Evolutionary conservation across 345 rosid species (phyloP), one percentile per base, ranked within the genome.

Genomic region (Bruguiera sexangula): DNA sequence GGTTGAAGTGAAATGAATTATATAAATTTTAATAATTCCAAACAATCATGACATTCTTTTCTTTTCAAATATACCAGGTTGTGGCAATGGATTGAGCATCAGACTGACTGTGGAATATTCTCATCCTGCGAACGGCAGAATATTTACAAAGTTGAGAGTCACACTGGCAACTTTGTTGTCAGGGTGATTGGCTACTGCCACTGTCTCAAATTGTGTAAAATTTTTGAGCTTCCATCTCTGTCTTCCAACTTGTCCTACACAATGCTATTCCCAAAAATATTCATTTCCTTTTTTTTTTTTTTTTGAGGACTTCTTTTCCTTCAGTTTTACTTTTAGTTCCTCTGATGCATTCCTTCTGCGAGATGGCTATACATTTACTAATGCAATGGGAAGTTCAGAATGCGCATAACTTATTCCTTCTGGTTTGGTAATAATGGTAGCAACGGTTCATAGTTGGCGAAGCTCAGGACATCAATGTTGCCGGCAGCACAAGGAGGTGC

Each of bases 181-280:
- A 11, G 11, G 31, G 9, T 56, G 7, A 26, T 13, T 57, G 61
- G 32, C 18, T 26, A 26, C 30, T 5, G 31, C 19, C 20, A 24
- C 31, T 15, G 62, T 27, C 7, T 27, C 32, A 56, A 31, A 4
- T 27, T 27, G 31, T 24, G 34, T 11, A 15, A 58, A 21, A 62
- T 57, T 29, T 66, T 67, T 30, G 13, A 46, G 18, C 16, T 36
- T 1, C n/a, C 29, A 65, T 53, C 67, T 62, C 51, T 58, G 55
- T 77, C 24, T 22, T 46, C 66, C 78, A 16, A 78, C 72, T 74
- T 66, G 78, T 24, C 34, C 62, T 37, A 27, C 32, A 16, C 20
- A 68, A 67, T 66, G 75, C 75, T 59, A 74, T 70, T 67, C 78
- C 65, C 73, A 31, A 52, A 37, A 37, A 67, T 70, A 70, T 67